These are phyloP conservation scores for Flaveria brownii DNA, from an alignment of 129 eudicot genomes.

Conservation along the genomic window DNA sequence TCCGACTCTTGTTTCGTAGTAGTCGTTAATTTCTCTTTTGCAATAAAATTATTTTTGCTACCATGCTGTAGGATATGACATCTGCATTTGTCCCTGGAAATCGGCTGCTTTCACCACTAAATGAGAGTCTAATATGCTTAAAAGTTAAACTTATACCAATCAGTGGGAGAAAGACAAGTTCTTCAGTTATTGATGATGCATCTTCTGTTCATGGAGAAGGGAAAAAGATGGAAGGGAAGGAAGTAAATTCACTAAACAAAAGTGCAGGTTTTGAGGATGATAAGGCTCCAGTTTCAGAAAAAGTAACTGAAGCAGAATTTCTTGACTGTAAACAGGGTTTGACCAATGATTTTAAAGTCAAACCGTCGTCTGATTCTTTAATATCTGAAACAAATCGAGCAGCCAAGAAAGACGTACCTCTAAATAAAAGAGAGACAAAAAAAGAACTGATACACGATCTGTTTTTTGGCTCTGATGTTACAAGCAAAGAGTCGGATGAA, in stretches of 20 bases:
- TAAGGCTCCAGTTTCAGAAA: slow-evolving; percentile 21
- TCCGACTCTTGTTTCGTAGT: not conserved
- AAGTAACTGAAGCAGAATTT: slow-evolving; percentile 28
- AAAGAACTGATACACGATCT: slow-evolving; percentile 37
- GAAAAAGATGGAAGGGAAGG: slow-evolving; percentile 41
- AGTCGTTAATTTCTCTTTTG: not conserved
- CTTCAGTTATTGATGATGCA: slow-evolving; percentile 36
- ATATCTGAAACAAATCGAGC: slow-evolving; percentile 36
- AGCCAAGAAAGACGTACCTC: slow-evolving; percentile 37
- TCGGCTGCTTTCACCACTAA: slow-evolving; percentile 76
- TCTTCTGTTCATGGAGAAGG: slow-evolving; percentile 30
- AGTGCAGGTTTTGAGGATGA: slow-evolving; percentile 29
- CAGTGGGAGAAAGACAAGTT: slow-evolving; percentile 27
- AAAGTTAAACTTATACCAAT: slow-evolving; percentile 20
- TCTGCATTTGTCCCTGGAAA: slow-evolving; percentile 50
- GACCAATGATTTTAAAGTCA: slow-evolving; percentile 38
- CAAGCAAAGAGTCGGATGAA: slow-evolving; percentile 39
- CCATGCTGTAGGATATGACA: slow-evolving; percentile 59
- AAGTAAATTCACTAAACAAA: slow-evolving; percentile 37
- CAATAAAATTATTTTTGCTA: not conserved
- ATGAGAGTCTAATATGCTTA: slow-evolving; percentile 48
- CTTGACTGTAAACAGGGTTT: slow-evolving; percentile 26
- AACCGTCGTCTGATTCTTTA: slow-evolving; percentile 28
- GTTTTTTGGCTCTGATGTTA: slow-evolving; percentile 28
- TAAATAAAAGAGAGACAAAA: slow-evolving; percentile 48